Evolutionary conservation across 2,329 filamentous ascomycete genomes (phyloP).

Genomic region (Tolypocladium pustulatum): DNA sequence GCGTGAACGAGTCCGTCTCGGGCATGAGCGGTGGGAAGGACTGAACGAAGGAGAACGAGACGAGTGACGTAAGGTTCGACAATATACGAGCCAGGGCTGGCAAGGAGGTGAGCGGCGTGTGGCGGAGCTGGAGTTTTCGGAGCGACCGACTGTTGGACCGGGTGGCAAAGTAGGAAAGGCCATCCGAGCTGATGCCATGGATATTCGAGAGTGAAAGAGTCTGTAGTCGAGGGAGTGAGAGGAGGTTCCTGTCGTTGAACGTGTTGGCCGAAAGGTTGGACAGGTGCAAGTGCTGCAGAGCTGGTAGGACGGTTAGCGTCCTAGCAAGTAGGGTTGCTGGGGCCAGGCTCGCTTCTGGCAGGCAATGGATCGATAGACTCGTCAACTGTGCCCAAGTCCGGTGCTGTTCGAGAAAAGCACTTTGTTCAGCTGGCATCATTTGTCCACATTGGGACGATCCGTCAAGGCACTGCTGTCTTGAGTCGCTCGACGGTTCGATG

Average conservation of each 20-base stretch:
- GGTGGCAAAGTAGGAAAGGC: slow-evolving; percentile 47
- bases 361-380: slow-evolving; percentile 48
- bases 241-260: slow-evolving; percentile 46
- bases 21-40: slow-evolving; percentile 43
- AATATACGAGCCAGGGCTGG: slow-evolving; percentile 49
- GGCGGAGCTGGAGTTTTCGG: slow-evolving; percentile 40
- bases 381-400: slow-evolving; percentile 43
- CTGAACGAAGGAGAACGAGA: slow-evolving; percentile 44
- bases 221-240: slow-evolving; percentile 42
- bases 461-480: slow-evolving; percentile 17
- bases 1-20: slow-evolving; percentile 37
- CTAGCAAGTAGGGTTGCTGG: slow-evolving; percentile 41
- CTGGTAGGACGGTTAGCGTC: slow-evolving; percentile 39
- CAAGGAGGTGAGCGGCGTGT: slow-evolving; percentile 45
- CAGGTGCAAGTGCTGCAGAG: slow-evolving; percentile 47
- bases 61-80: slow-evolving; percentile 39
- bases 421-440: slow-evolving; percentile 22
- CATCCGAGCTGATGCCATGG: slow-evolving; percentile 42
- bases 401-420: slow-evolving; percentile 40
- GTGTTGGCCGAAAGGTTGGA: slow-evolving; percentile 44
- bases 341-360: slow-evolving; percentile 42
- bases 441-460: slow-evolving; percentile 12
- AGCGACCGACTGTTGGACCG: slow-evolving; percentile 34
- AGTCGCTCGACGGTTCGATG: slow-evolving; percentile 26
- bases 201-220: slow-evolving; percentile 46